phyloP scores from a whole-genome alignment of 495 filamentous ascomycete species.

The Penicillium pulvis region DNA sequence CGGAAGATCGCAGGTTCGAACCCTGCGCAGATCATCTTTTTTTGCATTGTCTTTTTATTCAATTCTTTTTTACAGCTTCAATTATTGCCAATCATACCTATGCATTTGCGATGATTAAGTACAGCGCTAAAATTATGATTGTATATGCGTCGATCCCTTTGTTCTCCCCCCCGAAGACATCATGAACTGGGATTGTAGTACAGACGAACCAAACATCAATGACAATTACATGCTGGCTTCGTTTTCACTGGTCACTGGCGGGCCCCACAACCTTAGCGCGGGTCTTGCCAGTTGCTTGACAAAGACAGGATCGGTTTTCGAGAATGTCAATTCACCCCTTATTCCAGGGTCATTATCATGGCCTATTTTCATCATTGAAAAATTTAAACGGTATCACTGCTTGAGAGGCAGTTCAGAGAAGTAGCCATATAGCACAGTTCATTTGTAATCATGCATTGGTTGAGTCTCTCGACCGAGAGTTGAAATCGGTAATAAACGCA shows the following conservation, averaged over 20 bases:
- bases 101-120: too few species aligned
- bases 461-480: not conserved
- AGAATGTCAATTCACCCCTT: not conserved
- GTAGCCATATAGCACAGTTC: not conserved
- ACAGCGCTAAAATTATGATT: not conserved
- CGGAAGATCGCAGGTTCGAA: slow-evolving; percentile 36
- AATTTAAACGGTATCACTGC: not conserved
- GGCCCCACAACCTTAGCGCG: not conserved
- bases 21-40: slow-evolving; percentile 29
- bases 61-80: slow-evolving; percentile 2
- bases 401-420: not conserved
- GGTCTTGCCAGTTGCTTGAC: not conserved
- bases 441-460: not conserved
- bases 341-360: not conserved
- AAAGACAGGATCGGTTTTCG: not conserved
- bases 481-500: not conserved
- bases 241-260: not conserved
- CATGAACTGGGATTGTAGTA: not conserved
- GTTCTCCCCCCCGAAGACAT: too few species aligned
- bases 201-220: not conserved
- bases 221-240: not conserved
- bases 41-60: too few species aligned
- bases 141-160: not conserved
- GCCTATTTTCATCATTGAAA: not conserved
- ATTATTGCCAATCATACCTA: too few species aligned